Conservation (phyloP, 352 stramenopile species). For the Globisporangium viniferum region DNA sequence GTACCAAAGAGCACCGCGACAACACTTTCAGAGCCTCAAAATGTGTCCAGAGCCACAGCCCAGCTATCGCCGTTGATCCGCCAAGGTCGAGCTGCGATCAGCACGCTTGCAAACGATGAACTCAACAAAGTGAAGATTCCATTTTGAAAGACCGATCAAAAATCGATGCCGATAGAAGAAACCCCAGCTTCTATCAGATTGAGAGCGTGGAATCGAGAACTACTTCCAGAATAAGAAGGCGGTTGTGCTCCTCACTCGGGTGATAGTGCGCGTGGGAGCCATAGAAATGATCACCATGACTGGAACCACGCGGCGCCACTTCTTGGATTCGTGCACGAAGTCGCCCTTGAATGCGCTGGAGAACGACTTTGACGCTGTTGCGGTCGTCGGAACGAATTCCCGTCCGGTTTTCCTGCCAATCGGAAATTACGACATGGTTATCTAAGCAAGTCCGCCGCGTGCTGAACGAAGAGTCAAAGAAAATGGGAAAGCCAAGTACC, state of each 20-base stretch:
- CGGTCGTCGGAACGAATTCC: constrained; percentile 23
- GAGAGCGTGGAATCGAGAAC: constrained; percentile 37
- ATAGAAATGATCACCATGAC: neutral
- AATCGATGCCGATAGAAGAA: neutral
- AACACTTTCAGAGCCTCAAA: neutral
- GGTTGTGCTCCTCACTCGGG: constrained; percentile 17
- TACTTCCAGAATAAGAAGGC: constrained; percentile 51
- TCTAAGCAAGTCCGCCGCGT: neutral
- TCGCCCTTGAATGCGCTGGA: constrained; percentile 29
- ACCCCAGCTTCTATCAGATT: constrained; percentile 3
- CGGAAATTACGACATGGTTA: neutral
- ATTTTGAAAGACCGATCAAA: neutral
- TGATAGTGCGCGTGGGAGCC: constrained; percentile 4
- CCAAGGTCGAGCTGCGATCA: constrained; percentile 12
- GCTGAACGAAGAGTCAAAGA: neutral
- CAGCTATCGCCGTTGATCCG: constrained; percentile 27
- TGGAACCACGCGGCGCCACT: constrained; percentile 4
- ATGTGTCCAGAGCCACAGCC: neutral
- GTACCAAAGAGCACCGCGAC: neutral
- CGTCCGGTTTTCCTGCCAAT: constrained; percentile 28
- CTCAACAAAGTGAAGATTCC: constrained; percentile 8
- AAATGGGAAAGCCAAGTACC: constrained; percentile 18
- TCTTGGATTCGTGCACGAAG: constrained; percentile 34
- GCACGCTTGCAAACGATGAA: constrained; percentile 6
- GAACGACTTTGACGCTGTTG: constrained; percentile 13